A percentile compares a stretch with the other conserved stretches of the same genome.
These are phyloP conservation scores for Rosa persica DNA, from an alignment of 306 rosid species.

Conservation along the genomic window DNA sequence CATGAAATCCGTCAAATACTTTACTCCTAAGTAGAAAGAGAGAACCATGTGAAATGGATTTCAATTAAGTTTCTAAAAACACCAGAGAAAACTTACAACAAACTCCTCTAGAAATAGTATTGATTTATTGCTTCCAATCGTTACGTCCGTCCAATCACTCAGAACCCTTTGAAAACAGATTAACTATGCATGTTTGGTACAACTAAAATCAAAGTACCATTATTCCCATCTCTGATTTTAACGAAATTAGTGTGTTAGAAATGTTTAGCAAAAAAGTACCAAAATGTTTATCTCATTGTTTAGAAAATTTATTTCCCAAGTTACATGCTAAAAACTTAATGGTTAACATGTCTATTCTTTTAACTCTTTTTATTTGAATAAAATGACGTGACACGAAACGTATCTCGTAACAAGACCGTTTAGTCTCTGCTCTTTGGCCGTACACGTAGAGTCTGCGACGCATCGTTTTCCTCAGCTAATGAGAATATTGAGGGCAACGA, in stretches of 20 bases:
- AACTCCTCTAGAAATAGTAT: neutral
- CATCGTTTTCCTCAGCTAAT: slow-evolving; percentile 14
- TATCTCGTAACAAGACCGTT: neutral
- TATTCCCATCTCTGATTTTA: too few species aligned
- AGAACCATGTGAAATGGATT: neutral
- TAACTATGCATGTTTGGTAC: neutral
- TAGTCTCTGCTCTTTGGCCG: neutral
- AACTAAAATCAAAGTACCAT: too few species aligned
- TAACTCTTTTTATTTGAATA: too few species aligned
- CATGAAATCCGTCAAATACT: neutral
- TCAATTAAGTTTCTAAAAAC: neutral
- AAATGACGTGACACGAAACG: neutral
- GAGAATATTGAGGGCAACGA: neutral
- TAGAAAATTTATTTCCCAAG: too few species aligned
- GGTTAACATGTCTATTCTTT: too few species aligned
- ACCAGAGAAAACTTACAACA: too few species aligned
- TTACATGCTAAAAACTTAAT: too few species aligned
- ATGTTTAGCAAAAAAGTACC: too few species aligned
- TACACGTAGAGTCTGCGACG: neutral
- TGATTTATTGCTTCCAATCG: neutral
- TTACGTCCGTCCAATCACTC: neutral
- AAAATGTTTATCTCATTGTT: too few species aligned
- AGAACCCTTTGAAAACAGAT: too few species aligned
- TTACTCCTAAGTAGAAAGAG: neutral
- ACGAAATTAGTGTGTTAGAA: too few species aligned